These are phyloP conservation scores for Mycosphaerella sp. DNA, from an alignment of 2,329 filamentous ascomycete genomes.

Conservation along the genomic window DNA sequence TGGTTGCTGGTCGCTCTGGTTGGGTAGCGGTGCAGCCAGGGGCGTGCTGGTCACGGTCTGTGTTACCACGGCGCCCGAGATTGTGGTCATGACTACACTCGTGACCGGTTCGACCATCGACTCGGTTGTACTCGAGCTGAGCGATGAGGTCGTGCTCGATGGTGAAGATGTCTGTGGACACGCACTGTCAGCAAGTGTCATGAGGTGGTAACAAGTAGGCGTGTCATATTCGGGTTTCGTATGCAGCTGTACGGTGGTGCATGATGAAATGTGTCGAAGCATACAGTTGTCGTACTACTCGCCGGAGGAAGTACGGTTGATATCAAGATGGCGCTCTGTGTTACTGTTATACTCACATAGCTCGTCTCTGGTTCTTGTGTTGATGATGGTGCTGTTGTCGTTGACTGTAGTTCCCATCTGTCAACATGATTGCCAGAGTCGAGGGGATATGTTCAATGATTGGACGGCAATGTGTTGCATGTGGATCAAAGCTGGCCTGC, in stretches of 20 bases:
- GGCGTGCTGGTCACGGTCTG: constrained; percentile 41
- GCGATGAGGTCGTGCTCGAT: constrained; percentile 12
- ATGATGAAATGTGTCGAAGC: constrained; percentile 24
- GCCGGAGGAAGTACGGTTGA: constrained; percentile 25
- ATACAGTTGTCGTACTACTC: constrained; percentile 22
- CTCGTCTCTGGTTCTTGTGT: constrained; percentile 26
- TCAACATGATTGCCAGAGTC: constrained; percentile 13
- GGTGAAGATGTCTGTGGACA: constrained; percentile 8
- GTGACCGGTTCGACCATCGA: constrained; percentile 27
- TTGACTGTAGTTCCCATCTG: constrained; percentile 19
- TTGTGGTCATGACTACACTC: constrained; percentile 38
- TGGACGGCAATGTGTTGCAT: background rate
- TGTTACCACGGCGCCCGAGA: constrained; percentile 40
- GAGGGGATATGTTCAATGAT: constrained; percentile 6
- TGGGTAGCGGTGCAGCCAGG: constrained; percentile 19
- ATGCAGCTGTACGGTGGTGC: constrained; percentile 13
- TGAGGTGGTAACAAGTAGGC: constrained; percentile 7
- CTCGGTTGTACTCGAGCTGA: constrained; percentile 21
- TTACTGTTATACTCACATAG: constrained; percentile 29
- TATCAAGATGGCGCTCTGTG: constrained; percentile 24
- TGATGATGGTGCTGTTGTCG: constrained; percentile 19
- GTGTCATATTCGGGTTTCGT: constrained; percentile 7
- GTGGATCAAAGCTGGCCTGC: constrained; percentile 6
- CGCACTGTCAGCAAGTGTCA: constrained; percentile 16
- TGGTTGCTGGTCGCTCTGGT: constrained; percentile 20